A percentile compares a stretch with the other conserved stretches of the same genome.
Conservation (phyloP, 2,329 filamentous ascomycete genomes). For the Paecilomyces fulvus region DNA sequence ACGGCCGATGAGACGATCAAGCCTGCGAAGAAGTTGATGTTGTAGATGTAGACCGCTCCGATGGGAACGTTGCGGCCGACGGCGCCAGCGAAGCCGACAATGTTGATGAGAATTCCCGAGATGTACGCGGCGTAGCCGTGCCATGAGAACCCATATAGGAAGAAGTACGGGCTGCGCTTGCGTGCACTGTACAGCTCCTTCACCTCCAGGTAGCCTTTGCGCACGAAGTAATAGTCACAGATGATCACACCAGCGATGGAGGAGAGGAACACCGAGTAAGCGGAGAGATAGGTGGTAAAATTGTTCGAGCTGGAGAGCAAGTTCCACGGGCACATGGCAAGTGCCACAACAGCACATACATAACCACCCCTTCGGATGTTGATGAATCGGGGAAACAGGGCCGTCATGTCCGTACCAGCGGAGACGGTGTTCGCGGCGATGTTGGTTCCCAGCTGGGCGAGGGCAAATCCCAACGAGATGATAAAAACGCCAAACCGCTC, state of each 20-base stretch:
- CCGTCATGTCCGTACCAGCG: conserved; percentile 74
- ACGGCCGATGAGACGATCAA: conserved; percentile 59
- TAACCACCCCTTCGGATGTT: conserved; percentile 84
- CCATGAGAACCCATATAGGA: conserved; percentile 66
- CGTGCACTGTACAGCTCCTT: conserved; percentile 70
- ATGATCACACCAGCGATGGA: conserved; percentile 89
- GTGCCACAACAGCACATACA: conserved; percentile 68
- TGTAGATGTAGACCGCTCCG: conserved; percentile 78
- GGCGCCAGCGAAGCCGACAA: conserved; percentile 82
- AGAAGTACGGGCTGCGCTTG: conserved; percentile 58
- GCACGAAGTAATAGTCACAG: conserved; percentile 78
- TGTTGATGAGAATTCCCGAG: conserved; percentile 75
- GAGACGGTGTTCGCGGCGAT: conserved; percentile 82
- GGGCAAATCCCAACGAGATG: conserved; percentile 60
- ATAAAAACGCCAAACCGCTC: conserved; percentile 70
- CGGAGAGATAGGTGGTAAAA: conserved; percentile 85
- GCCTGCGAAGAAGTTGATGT: conserved; percentile 82
- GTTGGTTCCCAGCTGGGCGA: conserved; percentile 79
- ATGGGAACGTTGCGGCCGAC: conserved; percentile 63
- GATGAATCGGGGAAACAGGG: conserved; percentile 67
- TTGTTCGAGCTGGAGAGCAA: conserved; percentile 66
- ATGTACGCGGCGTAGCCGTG: conserved; percentile 77
- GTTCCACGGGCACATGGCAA: conserved; percentile 77
- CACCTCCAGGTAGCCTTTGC: conserved; percentile 70
- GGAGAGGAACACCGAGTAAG: conserved; percentile 89